Percentiles rank a stretch among this genome's conserved stretches.
These are phyloP conservation scores for Microbotryum scabiosae DNA, from an alignment of 1,284 basidiomycete genomes.

Conservation along the genomic window DNA sequence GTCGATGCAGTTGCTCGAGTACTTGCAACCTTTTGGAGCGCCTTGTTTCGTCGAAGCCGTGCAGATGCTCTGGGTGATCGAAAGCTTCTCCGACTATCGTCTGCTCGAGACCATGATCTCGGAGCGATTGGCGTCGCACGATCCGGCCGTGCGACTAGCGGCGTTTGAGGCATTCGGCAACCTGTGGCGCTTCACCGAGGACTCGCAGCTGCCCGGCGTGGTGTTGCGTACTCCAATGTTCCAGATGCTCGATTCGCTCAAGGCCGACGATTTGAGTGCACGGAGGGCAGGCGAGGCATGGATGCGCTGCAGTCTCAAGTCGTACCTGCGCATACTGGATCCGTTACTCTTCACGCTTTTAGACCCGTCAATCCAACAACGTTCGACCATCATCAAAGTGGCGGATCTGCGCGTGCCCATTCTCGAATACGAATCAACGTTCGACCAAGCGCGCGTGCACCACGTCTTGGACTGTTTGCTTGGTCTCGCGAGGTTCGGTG, in stretches of 20 bases:
- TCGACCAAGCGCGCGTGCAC: constrained; percentile 64
- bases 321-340: constrained; percentile 81
- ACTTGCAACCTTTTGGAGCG: constrained; percentile 58
- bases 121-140: constrained; percentile 54
- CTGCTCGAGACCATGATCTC: constrained; percentile 70
- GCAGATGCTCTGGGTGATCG: constrained; percentile 76
- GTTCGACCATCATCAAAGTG: constrained; percentile 48
- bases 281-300: constrained; percentile 80
- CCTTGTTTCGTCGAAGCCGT: constrained; percentile 75
- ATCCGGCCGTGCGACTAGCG: constrained; percentile 38
- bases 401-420: constrained; percentile 58
- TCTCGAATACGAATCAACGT: constrained; percentile 60
- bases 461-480: constrained; percentile 63
- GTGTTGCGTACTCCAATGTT: constrained; percentile 76
- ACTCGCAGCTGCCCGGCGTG: constrained; percentile 67
- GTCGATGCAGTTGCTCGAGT: constrained; percentile 55
- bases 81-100: constrained; percentile 51
- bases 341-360: constrained; percentile 72
- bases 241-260: constrained; percentile 72
- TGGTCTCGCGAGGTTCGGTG: constrained; percentile 73
- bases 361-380: constrained; percentile 56
- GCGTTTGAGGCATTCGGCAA: constrained; percentile 83
- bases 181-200: constrained; percentile 84
- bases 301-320: constrained; percentile 88
- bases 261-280: constrained; percentile 60